Conservation (phyloP, 495 filamentous ascomycete species). For the Aspergillus incahuasiensis region DNA sequence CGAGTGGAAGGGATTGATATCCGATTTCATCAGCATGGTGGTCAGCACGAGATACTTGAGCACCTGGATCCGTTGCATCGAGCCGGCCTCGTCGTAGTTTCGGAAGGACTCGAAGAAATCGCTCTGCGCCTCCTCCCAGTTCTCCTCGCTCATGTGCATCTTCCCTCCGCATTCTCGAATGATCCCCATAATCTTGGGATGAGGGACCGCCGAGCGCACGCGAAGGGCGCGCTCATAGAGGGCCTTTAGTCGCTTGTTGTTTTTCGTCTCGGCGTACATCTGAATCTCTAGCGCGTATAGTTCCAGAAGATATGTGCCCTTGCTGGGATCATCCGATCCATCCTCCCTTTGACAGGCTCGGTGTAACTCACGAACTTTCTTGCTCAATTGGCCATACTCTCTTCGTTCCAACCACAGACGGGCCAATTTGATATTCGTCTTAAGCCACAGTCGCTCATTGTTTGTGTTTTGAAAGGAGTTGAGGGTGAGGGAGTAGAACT, state of each 20-base stretch:
- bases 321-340: conserved; percentile 88
- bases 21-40: conserved; percentile 98
- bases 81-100: conserved; percentile 97
- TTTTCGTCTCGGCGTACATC: conserved; percentile 95
- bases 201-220: conserved; percentile 90
- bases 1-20: conserved; percentile 98
- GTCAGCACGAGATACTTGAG: conserved; percentile 95
- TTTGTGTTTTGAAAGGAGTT: conserved; percentile 95
- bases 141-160: conserved; percentile 99
- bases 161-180: conserved; percentile 98
- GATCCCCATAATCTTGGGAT: conserved; percentile 98
- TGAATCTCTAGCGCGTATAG: conserved; percentile 97
- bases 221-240: conserved; percentile 86
- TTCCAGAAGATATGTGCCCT: conserved; percentile 93
- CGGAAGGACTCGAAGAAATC: conserved; percentile 99
- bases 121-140: conserved; percentile 94
- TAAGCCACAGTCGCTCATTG: conserved; percentile 95
- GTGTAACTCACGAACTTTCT: conserved; percentile 85
- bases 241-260: conserved; percentile 94
- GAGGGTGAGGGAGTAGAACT: conserved; percentile 91
- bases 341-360: conserved; percentile 84
- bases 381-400: conserved; percentile 74
- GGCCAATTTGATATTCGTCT: conserved; percentile 96
- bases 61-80: conserved; percentile 92
- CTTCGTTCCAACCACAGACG: conserved; percentile 86